Conservation (phyloP, 805 yeast species). For the Starmerella bombi region DNA sequence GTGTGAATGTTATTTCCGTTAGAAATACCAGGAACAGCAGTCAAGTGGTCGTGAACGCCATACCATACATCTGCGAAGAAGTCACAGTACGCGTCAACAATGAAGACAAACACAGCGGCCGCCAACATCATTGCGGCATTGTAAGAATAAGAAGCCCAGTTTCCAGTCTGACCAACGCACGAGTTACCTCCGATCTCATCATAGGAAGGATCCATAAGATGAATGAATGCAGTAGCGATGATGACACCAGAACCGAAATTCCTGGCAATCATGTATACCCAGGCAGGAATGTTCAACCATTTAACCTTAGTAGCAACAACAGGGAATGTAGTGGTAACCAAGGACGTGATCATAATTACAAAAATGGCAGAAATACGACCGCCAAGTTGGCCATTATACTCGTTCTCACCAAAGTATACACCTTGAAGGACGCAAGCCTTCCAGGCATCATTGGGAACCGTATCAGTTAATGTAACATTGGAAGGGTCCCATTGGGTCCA, state of each 20-base stretch:
- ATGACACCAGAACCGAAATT: conserved; percentile 69
- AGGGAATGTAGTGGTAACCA: conserved; percentile 36
- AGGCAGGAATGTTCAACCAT: conserved; percentile 23
- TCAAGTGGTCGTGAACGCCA: conserved; percentile 18
- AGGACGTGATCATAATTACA: conserved; percentile 42
- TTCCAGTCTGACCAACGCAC: conserved; percentile 34
- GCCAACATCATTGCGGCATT: conserved; percentile 41
- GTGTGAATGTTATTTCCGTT: not conserved
- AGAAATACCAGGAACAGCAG: conserved; percentile 3
- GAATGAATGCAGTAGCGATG: conserved; percentile 63
- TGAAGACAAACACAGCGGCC: conserved; percentile 35
- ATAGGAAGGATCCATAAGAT: conserved; percentile 37
- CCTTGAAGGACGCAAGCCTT: conserved; percentile 34
- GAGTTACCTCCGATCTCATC: conserved; percentile 25
- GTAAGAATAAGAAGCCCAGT: conserved; percentile 40
- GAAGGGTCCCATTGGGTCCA: conserved; percentile 24
- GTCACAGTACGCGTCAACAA: conserved; percentile 38
- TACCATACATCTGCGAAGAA: conserved; percentile 28
- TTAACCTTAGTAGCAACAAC: conserved; percentile 23
- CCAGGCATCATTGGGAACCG: conserved; percentile 29
- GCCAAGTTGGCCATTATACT: conserved; percentile 34
- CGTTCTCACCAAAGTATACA: conserved; percentile 31
- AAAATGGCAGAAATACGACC: conserved; percentile 46
- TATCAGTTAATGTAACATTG: conserved; percentile 25
- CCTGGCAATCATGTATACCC: conserved; percentile 26